phyloP scores from a whole-genome alignment of 2,329 filamentous ascomycete genomes.

The Setomelanomma holmii region DNA sequence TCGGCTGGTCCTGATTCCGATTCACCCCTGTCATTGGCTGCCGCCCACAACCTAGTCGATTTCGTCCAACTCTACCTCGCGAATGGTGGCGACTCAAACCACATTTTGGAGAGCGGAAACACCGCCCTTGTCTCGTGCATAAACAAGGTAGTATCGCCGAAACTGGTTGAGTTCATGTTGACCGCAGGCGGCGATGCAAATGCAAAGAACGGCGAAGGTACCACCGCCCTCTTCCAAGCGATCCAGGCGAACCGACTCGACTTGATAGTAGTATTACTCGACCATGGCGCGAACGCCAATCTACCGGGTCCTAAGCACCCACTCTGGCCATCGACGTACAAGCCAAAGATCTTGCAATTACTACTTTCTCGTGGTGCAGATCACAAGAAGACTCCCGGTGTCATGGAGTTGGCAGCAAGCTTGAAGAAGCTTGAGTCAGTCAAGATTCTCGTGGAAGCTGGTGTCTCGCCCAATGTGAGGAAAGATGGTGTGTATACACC shows the following conservation, averaged over 20 bases:
- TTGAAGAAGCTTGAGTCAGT: constrained; percentile 70
- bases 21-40: constrained; percentile 62
- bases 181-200: constrained; percentile 67
- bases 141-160: constrained; percentile 63
- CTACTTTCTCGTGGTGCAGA: constrained; percentile 68
- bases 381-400: constrained; percentile 64
- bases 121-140: constrained; percentile 68
- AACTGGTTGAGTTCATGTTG: constrained; percentile 65
- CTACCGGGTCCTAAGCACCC: constrained; percentile 73
- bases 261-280: constrained; percentile 60
- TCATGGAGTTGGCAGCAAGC: constrained; percentile 69
- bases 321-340: constrained; percentile 69
- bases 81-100: constrained; percentile 66
- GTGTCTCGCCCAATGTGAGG: constrained; percentile 66
- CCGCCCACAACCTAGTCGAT: constrained; percentile 61
- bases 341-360: constrained; percentile 64
- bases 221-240: constrained; percentile 69
- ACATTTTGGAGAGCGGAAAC: constrained; percentile 63
- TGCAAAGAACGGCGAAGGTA: constrained; percentile 66
- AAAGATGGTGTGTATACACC: constrained; percentile 74
- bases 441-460: constrained; percentile 63
- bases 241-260: constrained; percentile 65
- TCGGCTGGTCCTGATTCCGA: constrained; percentile 57
- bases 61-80: constrained; percentile 67
- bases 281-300: constrained; percentile 71